phyloP scores from a whole-genome alignment of 352 stramenopile genomes.

The Peronospora belbahrii region DNA sequence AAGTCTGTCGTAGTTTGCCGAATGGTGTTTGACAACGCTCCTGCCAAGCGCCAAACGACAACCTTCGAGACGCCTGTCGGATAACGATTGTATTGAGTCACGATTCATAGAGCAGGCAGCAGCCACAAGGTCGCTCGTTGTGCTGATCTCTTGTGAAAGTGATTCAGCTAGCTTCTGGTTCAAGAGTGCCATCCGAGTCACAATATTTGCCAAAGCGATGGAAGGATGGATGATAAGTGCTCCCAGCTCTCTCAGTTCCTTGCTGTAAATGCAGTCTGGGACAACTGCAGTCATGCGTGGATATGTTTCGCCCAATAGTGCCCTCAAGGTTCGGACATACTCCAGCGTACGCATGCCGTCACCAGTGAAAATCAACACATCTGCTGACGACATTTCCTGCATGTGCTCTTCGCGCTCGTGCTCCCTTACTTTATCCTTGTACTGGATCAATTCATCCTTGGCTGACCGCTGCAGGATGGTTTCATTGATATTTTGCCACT shows the following conservation, averaged over 20 bases:
- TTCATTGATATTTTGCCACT: conserved; percentile 55
- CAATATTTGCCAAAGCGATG: conserved; percentile 59
- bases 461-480: conserved; percentile 38
- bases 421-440: conserved; percentile 54
- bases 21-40: conserved; percentile 62
- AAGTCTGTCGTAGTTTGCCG: conserved; percentile 44
- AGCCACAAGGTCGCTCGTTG: conserved; percentile 35
- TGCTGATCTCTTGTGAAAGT: conserved; percentile 40
- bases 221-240: conserved; percentile 59
- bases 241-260: conserved; percentile 35
- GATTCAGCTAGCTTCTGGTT: conserved; percentile 32
- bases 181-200: conserved; percentile 54
- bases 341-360: conserved; percentile 37
- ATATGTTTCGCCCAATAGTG: conserved; percentile 27
- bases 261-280: conserved; percentile 27
- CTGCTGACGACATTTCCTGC: conserved; percentile 35
- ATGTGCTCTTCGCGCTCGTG: conserved; percentile 18
- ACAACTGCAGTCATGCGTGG: conserved; percentile 57
- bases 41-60: conserved; percentile 32
- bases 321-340: conserved; percentile 40
- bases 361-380: conserved; percentile 60
- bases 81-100: conserved; percentile 28
- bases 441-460: conserved; percentile 58
- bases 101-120: conserved; percentile 47
- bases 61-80: conserved; percentile 34